These are phyloP conservation scores for Peterozyma xylosa DNA, from an alignment of 805 yeast species.

Conservation along the genomic window DNA sequence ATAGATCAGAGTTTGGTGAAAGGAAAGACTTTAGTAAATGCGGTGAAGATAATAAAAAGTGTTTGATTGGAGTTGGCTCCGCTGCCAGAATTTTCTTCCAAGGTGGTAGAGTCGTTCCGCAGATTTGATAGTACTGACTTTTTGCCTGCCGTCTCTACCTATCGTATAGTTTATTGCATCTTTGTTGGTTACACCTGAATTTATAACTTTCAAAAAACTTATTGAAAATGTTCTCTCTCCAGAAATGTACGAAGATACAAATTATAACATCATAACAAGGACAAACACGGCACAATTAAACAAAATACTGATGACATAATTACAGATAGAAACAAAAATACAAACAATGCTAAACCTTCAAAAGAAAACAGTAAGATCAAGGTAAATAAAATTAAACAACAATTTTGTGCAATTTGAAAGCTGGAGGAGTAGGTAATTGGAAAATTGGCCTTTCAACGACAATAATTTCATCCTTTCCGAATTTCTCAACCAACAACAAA, in stretches of 20 bases:
- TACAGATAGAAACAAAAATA: too few species aligned
- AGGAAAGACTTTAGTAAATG: slow-evolving; percentile 46
- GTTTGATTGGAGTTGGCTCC: slow-evolving; percentile 55
- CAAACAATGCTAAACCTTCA: too few species aligned
- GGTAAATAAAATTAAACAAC: slow-evolving; percentile 24
- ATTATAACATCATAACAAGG: too few species aligned
- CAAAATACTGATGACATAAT: too few species aligned
- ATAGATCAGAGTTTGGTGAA: slow-evolving; percentile 48
- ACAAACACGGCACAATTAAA: too few species aligned
- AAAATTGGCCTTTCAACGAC: slow-evolving; percentile 72
- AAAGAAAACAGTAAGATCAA: too few species aligned
- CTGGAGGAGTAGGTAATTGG: slow-evolving; percentile 49
- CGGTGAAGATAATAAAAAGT: slow-evolving; percentile 33
- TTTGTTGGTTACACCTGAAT: too few species aligned
- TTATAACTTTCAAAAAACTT: too few species aligned
- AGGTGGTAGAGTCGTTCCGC: slow-evolving; percentile 49
- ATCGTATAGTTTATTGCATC: background rate
- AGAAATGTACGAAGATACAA: too few species aligned
- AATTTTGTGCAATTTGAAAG: slow-evolving; percentile 56
- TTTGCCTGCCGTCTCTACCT: background rate
- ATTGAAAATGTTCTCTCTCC: too few species aligned
- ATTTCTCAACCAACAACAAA: slow-evolving; percentile 49
- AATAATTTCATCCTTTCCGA: slow-evolving; percentile 50
- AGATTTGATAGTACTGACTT: slow-evolving; percentile 10
- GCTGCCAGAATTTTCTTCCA: slow-evolving; percentile 68